These are phyloP conservation scores for Takashimella koratensis DNA, from an alignment of 1,284 basidiomycete genomes.

Conservation along the genomic window DNA sequence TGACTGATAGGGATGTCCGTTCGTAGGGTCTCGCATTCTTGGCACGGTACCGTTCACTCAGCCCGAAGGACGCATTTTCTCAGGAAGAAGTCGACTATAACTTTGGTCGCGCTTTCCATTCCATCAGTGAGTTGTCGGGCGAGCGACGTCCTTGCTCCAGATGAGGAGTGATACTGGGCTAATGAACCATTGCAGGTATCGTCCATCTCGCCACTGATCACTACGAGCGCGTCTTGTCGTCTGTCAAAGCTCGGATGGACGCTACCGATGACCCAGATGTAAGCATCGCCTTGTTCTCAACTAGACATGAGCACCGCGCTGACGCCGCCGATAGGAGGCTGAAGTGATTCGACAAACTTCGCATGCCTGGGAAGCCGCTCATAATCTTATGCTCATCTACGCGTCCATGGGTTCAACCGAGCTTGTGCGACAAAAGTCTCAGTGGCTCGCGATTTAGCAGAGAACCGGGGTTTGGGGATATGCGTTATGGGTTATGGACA, in stretches of 20 bases:
- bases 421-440: constrained; percentile 50
- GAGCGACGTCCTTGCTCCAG: too few relatives aligned
- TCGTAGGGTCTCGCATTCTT: constrained; percentile 75
- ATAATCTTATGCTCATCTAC: constrained; percentile 81
- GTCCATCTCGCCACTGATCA: constrained; percentile 74
- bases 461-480: constrained; percentile 1
- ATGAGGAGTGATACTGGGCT: background rate
- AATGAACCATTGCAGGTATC: constrained; percentile 56
- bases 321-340: constrained; percentile 28
- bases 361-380: constrained; percentile 68
- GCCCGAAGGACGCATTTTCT: constrained; percentile 48
- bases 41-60: constrained; percentile 64
- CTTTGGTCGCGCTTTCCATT: constrained; percentile 84
- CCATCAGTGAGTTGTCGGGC: constrained; percentile 60
- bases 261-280: constrained; percentile 10
- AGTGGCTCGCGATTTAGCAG: constrained; percentile 37
- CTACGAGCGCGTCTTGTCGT: constrained; percentile 69
- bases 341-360: constrained; percentile 49
- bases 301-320: constrained; percentile 19
- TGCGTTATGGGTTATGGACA: too few relatives aligned
- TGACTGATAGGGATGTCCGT: constrained; percentile 1
- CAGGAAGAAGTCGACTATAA: constrained; percentile 86
- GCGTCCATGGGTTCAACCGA: constrained; percentile 67
- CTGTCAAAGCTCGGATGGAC: constrained; percentile 54
- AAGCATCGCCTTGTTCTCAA: constrained; percentile 2